phyloP scores from a whole-genome alignment of 2,329 filamentous ascomycete species.

The Claviceps spartinae region DNA sequence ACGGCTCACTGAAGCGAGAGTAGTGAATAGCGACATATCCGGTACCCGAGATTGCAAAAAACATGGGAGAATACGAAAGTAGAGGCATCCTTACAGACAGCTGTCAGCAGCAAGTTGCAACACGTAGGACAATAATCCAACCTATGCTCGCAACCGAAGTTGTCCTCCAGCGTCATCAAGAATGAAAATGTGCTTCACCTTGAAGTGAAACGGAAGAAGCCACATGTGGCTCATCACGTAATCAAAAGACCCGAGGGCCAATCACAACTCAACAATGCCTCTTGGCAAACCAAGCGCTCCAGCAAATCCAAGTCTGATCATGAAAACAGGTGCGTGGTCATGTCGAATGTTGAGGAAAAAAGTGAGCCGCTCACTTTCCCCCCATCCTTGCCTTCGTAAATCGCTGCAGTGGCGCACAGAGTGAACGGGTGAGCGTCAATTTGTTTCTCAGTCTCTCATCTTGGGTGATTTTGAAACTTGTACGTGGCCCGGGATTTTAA shows the following conservation, averaged over 20 bases:
- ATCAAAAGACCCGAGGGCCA: slow-evolving; percentile 3
- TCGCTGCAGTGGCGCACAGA: not conserved
- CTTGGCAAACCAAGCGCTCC: not conserved
- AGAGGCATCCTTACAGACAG: too few relatives aligned
- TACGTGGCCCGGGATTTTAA: not conserved
- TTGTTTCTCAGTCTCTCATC: not conserved
- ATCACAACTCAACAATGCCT: slow-evolving; percentile 1
- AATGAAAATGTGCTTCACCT: too few relatives aligned
- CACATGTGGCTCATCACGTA: slow-evolving; percentile 6
- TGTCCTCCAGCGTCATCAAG: too few relatives aligned
- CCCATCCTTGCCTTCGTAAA: not conserved
- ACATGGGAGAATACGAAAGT: too few relatives aligned
- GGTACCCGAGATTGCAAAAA: too few relatives aligned
- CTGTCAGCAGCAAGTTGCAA: too few relatives aligned
- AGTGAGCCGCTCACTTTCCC: slow-evolving; percentile 1
- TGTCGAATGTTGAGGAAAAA: not conserved
- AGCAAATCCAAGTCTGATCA: slow-evolving; percentile 3
- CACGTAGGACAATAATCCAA: too few relatives aligned
- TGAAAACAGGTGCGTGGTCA: not conserved
- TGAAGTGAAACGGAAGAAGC: not conserved
- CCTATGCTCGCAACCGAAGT: too few relatives aligned
- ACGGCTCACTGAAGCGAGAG: too few relatives aligned
- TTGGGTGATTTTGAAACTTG: not conserved
- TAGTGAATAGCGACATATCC: too few relatives aligned
- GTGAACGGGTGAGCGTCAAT: not conserved